Percentiles rank a stretch among this genome's conserved stretches.
Evolutionary conservation across 495 filamentous ascomycete species (phyloP).

Genomic region (Penicillium taxi): DNA sequence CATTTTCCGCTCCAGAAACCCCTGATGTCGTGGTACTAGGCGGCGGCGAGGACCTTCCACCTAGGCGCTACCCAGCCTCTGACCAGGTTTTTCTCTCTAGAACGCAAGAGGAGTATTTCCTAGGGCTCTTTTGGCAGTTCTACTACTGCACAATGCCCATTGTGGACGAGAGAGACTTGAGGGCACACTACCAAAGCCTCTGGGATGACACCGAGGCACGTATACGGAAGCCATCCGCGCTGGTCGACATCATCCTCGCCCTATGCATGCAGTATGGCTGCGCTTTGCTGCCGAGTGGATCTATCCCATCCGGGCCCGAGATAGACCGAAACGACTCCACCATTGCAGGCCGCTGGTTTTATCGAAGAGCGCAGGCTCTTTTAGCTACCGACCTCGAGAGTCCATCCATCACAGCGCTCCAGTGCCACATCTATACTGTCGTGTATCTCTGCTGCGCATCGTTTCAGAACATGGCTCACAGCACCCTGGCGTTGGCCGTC

Average conservation of each 20-base stretch:
- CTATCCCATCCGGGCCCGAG: no score
- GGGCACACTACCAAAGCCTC: slow-evolving; percentile 21
- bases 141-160: slow-evolving; percentile 27
- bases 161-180: slow-evolving; percentile 1
- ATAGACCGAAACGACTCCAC: no score
- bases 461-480: no score
- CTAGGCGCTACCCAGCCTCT: neutral
- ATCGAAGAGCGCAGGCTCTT: no score
- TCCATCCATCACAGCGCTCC: no score
- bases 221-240: slow-evolving; percentile 39
- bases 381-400: no score
- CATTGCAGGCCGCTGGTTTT: no score
- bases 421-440: no score
- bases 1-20: neutral
- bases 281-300: slow-evolving; percentile 1
- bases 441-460: no score
- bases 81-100: neutral
- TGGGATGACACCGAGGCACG: slow-evolving; percentile 22
- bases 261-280: slow-evolving; percentile 45
- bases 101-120: slow-evolving; percentile 40
- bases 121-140: slow-evolving; percentile 42
- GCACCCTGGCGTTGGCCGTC: no score
- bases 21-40: neutral
- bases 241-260: slow-evolving; percentile 48
- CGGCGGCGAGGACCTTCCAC: neutral